A percentile compares a stretch with the other conserved stretches of the same genome.
phyloP scores from a whole-genome alignment of 192 early-diverging fungal species.

The Diversispora eburnea region DNA sequence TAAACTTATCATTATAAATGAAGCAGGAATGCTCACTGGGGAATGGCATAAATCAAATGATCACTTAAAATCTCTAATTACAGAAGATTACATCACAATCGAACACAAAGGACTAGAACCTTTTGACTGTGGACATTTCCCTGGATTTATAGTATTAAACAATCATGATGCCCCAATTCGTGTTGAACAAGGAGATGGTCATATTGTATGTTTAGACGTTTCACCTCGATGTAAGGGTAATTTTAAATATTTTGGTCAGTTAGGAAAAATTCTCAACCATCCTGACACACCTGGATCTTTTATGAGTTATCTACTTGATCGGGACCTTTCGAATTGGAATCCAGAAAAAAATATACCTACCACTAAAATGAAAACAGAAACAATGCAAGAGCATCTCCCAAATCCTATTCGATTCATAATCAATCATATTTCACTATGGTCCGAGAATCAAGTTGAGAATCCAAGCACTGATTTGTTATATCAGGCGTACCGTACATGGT shows the following conservation, averaged over 20 bases:
- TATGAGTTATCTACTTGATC: neutral
- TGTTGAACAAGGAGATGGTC: neutral
- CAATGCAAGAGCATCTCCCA: too few relatives aligned
- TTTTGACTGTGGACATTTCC: neutral
- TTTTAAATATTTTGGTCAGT: neutral
- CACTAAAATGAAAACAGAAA: too few relatives aligned
- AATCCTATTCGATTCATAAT: too few relatives aligned
- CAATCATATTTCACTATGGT: too few relatives aligned
- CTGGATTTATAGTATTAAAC: neutral
- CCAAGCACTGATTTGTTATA: too few relatives aligned
- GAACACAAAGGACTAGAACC: conserved; percentile 5
- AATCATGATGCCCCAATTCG: neutral
- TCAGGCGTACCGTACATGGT: too few relatives aligned
- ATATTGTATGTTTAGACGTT: conserved; percentile 4
- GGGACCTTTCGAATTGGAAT: too few relatives aligned
- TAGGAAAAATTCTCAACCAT: neutral
- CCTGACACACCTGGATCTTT: too few relatives aligned
- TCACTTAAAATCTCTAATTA: conserved; percentile 1
- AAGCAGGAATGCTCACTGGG: neutral
- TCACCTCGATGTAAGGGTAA: conserved; percentile 5
- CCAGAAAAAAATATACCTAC: too few relatives aligned
- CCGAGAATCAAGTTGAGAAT: too few relatives aligned
- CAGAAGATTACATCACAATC: neutral
- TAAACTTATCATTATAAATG: conserved; percentile 9
- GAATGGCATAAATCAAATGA: neutral